Base-by-base conservation (phyloP, 2,329 filamentous ascomycete genomes). In the Hymenoscyphus infarciens region DNA sequence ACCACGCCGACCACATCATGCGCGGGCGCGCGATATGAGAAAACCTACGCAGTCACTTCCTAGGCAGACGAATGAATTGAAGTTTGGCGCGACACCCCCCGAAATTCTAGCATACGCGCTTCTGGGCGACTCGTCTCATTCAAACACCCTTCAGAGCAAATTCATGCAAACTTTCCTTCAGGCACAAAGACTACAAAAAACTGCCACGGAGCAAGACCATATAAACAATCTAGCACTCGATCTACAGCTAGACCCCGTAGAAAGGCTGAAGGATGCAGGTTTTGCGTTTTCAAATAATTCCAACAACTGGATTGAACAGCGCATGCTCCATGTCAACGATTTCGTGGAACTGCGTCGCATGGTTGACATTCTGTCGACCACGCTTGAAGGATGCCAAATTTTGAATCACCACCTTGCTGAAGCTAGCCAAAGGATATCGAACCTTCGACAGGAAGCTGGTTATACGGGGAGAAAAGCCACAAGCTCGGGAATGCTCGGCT, bases 351-450 rank as follows among this genome's bases (percentile, higher is more conserved):
- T 53, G 19, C 29, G n/a, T 15, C n/a, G 57, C 13, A 38, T 27
- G 7, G 27, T 54, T 19, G 22, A 31, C 15, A 54, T 39, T 33
- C 19, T 60, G 16, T 60, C 57, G 8, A 39, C 27, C 53, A 54
- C 57, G 16, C 15, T 22, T 11, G 45, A 39, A 39, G 57, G 57
- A 22, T 60, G 57, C 22, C 15, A 22, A n/a, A 19, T 54, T 35
- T 29, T 60, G 11, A 27, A 38, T 38, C 27, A 7, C 10, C 5
- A 33, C 45, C 35, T 33, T 33, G 8, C n/a, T 8, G 29, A 22
- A 11, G 5, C 53, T 16, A 5, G 22, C 16, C n/a, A 5, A n/a
- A 29, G 15, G 29, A 22, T 54, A n/a, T 33, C 11, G 15, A 57
- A 39, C 16, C n/a, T 16, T 53, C 39, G 25, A 2, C 25, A 8